These are phyloP conservation scores for Cystobasidium slooffiae DNA, from an alignment of 1,284 basidiomycete genomes.

Conservation along the genomic window DNA sequence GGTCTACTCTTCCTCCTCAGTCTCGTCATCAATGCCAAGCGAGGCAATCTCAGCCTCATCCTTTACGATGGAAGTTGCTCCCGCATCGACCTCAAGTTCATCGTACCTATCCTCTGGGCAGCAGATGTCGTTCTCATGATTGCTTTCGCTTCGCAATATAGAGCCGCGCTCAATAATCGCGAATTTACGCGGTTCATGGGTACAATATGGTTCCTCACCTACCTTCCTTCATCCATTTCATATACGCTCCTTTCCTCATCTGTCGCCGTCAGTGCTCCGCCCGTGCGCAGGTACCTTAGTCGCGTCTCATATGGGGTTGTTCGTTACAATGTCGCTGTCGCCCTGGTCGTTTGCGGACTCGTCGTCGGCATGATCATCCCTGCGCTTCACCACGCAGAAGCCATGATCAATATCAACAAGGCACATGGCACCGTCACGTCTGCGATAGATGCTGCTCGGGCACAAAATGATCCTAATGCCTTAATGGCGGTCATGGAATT, in stretches of 20 bases:
- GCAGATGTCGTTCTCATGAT: not conserved
- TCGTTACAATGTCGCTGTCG: not conserved
- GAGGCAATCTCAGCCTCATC: slow-evolving; percentile 24
- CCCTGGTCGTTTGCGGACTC: not conserved
- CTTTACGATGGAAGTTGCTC: slow-evolving; percentile 30
- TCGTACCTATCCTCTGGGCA: slow-evolving; percentile 29
- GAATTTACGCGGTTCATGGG: slow-evolving; percentile 21
- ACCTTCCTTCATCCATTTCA: not conserved
- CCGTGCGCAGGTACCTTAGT: slow-evolving; percentile 20
- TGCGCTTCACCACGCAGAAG: slow-evolving; percentile 13
- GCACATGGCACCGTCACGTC: not conserved
- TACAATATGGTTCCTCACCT: slow-evolving; percentile 7
- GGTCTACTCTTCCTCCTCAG: not conserved
- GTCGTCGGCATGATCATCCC: not conserved
- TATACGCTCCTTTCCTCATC: slow-evolving; percentile 20
- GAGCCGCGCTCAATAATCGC: not conserved
- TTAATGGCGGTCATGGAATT: not conserved
- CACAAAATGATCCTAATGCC: not conserved
- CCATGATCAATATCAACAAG: not conserved
- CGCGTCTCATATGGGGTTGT: not conserved
- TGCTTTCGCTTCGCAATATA: slow-evolving; percentile 5
- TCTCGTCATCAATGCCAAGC: not conserved
- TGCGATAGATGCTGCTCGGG: slow-evolving; percentile 8
- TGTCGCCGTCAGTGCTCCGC: slow-evolving; percentile 28
- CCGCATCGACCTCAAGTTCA: slow-evolving; percentile 9